Evolutionary conservation across 805 yeast genomes (phyloP).

Genomic region (Candida michaelii): DNA sequence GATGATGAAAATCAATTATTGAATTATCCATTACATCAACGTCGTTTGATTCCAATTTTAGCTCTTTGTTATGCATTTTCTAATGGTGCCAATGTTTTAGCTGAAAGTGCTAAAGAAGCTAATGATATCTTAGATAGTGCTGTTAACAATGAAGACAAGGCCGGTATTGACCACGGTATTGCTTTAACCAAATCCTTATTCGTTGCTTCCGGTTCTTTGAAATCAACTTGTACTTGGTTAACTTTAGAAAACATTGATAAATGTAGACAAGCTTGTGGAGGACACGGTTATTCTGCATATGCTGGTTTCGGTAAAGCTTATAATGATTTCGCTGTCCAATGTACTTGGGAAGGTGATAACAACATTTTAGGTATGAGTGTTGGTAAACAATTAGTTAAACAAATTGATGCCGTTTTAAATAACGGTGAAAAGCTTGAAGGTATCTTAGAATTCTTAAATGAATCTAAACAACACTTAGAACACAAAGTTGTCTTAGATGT

Average conservation of each 20-base stretch:
- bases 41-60: conserved; percentile 44
- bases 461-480: conserved; percentile 20
- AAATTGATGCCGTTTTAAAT: conserved; percentile 26
- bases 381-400: conserved; percentile 41
- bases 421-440: conserved; percentile 33
- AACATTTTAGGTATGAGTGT: conserved; percentile 44
- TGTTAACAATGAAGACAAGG: conserved; percentile 32
- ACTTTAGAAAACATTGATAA: conserved; percentile 43
- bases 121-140: conserved; percentile 39
- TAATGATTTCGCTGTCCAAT: conserved; percentile 47
- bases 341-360: conserved; percentile 53
- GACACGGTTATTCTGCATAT: conserved; percentile 47
- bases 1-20: conserved; percentile 40
- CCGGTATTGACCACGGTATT: conserved; percentile 34
- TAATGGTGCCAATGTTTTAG: conserved; percentile 40
- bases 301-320: conserved; percentile 45
- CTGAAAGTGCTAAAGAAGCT: conserved; percentile 31
- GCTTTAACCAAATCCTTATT: conserved; percentile 43
- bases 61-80: conserved; percentile 43
- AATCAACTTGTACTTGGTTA: conserved; percentile 46
- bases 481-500: conserved; percentile 30
- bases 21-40: conserved; percentile 46
- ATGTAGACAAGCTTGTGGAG: conserved; percentile 48
- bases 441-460: conserved; percentile 36
- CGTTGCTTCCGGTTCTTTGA: conserved; percentile 45